Evolutionary conservation across 441 rosid genomes (phyloP).

Genomic region (Erodium texanum): DNA sequence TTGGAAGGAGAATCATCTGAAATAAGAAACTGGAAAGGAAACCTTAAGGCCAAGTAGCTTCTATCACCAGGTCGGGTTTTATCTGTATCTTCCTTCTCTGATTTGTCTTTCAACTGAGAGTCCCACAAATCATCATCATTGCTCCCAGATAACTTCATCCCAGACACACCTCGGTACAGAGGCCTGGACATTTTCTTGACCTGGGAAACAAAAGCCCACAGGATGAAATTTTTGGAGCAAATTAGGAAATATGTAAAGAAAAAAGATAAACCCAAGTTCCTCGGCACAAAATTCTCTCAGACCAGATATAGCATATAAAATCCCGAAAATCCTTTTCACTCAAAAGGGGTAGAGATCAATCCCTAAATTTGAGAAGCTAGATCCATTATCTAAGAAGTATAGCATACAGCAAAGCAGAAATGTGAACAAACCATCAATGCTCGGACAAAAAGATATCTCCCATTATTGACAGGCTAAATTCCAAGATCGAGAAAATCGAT

Average conservation of each 20-base stretch:
- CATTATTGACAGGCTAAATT: neutral
- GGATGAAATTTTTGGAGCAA: neutral
- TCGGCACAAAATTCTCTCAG: neutral
- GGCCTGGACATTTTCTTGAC: constrained; percentile 1
- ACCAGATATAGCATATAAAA: neutral
- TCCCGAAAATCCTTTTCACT: neutral
- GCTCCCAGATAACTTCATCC: constrained; percentile 43
- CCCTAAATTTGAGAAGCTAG: neutral
- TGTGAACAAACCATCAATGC: neutral
- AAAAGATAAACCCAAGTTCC: neutral
- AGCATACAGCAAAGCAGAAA: neutral
- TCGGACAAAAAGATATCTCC: neutral
- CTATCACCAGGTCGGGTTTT: constrained; percentile 2
- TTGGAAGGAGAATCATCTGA: constrained; percentile 48
- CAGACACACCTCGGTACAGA: constrained; percentile 48
- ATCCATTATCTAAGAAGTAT: neutral
- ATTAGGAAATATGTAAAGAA: neutral
- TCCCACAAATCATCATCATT: constrained; percentile 52
- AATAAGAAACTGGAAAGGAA: constrained; percentile 3
- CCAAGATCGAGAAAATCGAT: neutral
- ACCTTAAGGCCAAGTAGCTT: neutral
- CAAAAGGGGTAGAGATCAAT: neutral
- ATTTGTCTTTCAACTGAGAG: constrained; percentile 70
- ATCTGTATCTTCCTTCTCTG: constrained; percentile 56
- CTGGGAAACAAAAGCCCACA: neutral